A percentile compares a stretch with the other conserved stretches of the same genome.
Conservation (phyloP, 2,329 filamentous ascomycete genomes). For the Aspergillus chevalieri region DNA sequence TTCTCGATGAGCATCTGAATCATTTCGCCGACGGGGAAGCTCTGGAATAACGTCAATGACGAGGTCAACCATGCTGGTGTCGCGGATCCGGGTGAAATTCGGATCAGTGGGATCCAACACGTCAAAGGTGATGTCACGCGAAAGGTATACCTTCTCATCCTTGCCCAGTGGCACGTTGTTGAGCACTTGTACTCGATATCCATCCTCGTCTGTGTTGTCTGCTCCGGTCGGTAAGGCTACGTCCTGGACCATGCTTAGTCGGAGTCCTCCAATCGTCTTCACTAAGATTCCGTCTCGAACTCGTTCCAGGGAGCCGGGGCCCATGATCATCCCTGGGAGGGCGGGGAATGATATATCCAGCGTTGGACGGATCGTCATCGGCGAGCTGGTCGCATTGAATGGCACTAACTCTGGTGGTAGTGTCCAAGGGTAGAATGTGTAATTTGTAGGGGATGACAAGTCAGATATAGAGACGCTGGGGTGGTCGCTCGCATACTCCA, state of each 20-base stretch:
- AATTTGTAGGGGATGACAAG: constrained; percentile 61
- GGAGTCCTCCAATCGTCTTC: constrained; percentile 55
- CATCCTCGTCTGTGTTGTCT: constrained; percentile 21
- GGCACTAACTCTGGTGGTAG: constrained; percentile 71
- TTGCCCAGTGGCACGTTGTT: constrained; percentile 75
- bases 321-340: constrained; percentile 44
- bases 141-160: constrained; percentile 79
- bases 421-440: constrained; percentile 91
- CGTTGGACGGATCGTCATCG: constrained; percentile 63
- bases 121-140: constrained; percentile 67
- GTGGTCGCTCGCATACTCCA: constrained; percentile 49
- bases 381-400: constrained; percentile 67
- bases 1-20: constrained; percentile 24
- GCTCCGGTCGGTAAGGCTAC: constrained; percentile 22
- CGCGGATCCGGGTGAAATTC: constrained; percentile 72
- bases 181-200: constrained; percentile 63
- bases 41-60: constrained; percentile 54
- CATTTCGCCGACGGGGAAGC: constrained; percentile 26
- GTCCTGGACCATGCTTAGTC: constrained; percentile 47
- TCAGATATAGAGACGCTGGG: constrained; percentile 52
- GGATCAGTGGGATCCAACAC: constrained; percentile 63
- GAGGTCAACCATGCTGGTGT: constrained; percentile 66
- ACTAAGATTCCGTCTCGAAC: constrained; percentile 55
- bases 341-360: constrained; percentile 64
- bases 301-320: constrained; percentile 49